Base-by-base conservation (phyloP, 768 basidiomycete genomes). In the Tephrocybe sp. region DNA sequence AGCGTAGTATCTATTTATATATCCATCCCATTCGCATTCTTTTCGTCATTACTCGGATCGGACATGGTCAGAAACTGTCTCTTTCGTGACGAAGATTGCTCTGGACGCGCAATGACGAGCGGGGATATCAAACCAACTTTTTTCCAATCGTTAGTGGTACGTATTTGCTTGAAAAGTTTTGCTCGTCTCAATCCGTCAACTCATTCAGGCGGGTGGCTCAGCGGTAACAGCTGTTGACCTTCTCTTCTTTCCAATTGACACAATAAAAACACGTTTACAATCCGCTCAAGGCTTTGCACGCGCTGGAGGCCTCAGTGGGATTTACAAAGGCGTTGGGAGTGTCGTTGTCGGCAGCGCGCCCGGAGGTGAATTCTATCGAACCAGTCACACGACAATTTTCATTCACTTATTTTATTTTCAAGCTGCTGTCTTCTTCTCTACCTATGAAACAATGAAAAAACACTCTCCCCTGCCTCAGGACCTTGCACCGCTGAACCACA, bases 341-440 rank as follows among this genome's bases (percentile, higher is more conserved):
- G 94, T 98, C 6, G 82, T 92, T 5, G 86, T 98, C 16, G 96
- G 96, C 16, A 93, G 93, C 62, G 93, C 95, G 15, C 96, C 96
- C 0, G 95, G 96, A 68, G 95, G 95, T 95, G 64, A 38, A 26
- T 22, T 38, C n/a, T 11, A n/a, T 35, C 13, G 15, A 41, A 27
- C 28, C 24, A n/a, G 22, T 53, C 34, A 55, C 30, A 24, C 15
- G 26, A 32, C 25, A 18, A n/a, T 22, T 15, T n/a, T n/a, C n/a
- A 22, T 9, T 18, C 5, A 36, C 21, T n/a, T 35, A 19, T n/a
- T 24, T 27, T 40, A 22, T 43, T 35, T 25, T n/a, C 22, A 59
- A 98, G 97, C 97, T 50, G 94, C 95, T 4, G 82, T 82, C 0
- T 99, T 99, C 76, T 99, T 99, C 68, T 88, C 89, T 16, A 90